Percentiles rank a stretch among this genome's conserved stretches.
These are phyloP conservation scores for Tolypocladium tropicale DNA, from an alignment of 2,329 filamentous ascomycete species.

Conservation along the genomic window DNA sequence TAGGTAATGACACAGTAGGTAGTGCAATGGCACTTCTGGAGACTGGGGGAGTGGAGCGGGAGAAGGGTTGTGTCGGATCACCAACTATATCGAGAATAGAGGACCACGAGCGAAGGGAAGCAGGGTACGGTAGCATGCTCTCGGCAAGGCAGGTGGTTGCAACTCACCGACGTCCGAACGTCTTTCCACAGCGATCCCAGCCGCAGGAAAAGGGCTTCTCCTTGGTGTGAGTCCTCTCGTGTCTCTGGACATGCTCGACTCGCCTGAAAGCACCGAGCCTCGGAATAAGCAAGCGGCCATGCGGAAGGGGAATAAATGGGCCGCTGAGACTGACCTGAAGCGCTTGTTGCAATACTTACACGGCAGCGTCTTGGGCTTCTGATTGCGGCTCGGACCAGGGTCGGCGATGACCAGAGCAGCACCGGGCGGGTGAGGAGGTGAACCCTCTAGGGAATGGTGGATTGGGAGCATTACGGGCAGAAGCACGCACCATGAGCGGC, in stretches of 20 bases:
- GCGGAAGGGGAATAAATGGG: conserved; percentile 3
- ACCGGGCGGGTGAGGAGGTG: conserved; percentile 20
- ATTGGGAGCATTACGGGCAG: conserved; percentile 38
- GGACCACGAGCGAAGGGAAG: neutral
- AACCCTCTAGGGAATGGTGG: conserved; percentile 41
- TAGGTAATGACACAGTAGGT: neutral
- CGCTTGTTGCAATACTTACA: conserved; percentile 54
- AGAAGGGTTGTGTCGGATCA: neutral
- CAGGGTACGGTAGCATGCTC: neutral
- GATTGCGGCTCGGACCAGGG: conserved; percentile 40
- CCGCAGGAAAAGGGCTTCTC: conserved; percentile 53
- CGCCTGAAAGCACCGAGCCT: conserved; percentile 29
- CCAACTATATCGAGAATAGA: neutral
- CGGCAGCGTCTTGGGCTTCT: conserved; percentile 51
- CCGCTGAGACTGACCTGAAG: conserved; percentile 40
- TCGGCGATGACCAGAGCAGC: conserved; percentile 26
- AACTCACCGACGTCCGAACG: conserved; percentile 51
- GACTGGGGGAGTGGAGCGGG: neutral
- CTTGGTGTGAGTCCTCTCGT: conserved; percentile 55
- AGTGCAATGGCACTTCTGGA: neutral
- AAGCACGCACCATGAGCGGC: conserved; percentile 2
- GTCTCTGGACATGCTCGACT: conserved; percentile 54
- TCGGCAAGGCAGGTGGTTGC: neutral
- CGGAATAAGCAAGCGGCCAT: conserved; percentile 9
- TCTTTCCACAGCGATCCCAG: conserved; percentile 51